These are phyloP conservation scores for Corynascus novoguineensis DNA, from an alignment of 495 filamentous ascomycete genomes.

Conservation along the genomic window DNA sequence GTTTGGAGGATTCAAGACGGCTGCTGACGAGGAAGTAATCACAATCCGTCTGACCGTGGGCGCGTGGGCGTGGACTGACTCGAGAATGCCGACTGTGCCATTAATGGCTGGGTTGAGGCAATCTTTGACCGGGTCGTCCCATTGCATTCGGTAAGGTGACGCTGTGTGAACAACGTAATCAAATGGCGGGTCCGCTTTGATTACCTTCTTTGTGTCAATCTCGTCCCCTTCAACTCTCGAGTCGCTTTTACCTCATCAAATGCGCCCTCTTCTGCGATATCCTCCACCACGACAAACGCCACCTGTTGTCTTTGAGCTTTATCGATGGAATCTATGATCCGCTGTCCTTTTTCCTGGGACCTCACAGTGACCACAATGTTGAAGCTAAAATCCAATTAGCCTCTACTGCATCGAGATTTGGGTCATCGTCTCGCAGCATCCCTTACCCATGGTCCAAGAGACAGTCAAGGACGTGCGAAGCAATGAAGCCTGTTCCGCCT, in stretches of 20 bases:
- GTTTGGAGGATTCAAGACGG: constrained; percentile 32
- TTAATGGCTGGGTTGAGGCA: constrained; percentile 42
- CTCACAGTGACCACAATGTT: constrained; percentile 36
- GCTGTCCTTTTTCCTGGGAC: constrained; percentile 36
- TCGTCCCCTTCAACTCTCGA: not conserved
- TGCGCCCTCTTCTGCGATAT: constrained; percentile 31
- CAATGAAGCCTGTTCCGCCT: constrained; percentile 41
- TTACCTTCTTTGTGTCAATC: constrained; percentile 9
- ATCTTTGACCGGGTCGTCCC: constrained; percentile 34
- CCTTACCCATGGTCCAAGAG: constrained; percentile 30
- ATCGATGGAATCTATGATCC: constrained; percentile 30
- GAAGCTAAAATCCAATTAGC: constrained; percentile 23
- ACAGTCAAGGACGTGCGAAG: constrained; percentile 36
- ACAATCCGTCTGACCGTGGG: constrained; percentile 38
- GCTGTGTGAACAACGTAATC: constrained; percentile 43
- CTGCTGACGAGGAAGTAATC: constrained; percentile 43
- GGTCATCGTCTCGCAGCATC: not conserved
- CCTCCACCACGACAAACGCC: constrained; percentile 32
- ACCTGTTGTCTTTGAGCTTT: constrained; percentile 11
- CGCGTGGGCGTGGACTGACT: constrained; percentile 30
- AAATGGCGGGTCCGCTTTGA: constrained; percentile 29
- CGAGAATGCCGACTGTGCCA: constrained; percentile 39
- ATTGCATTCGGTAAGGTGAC: constrained; percentile 37
- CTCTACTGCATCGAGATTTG: not conserved
- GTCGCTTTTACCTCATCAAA: constrained; percentile 29